These are phyloP conservation scores for Strobilomyces confusus DNA, from an alignment of 768 basidiomycete species.

Conservation along the genomic window DNA sequence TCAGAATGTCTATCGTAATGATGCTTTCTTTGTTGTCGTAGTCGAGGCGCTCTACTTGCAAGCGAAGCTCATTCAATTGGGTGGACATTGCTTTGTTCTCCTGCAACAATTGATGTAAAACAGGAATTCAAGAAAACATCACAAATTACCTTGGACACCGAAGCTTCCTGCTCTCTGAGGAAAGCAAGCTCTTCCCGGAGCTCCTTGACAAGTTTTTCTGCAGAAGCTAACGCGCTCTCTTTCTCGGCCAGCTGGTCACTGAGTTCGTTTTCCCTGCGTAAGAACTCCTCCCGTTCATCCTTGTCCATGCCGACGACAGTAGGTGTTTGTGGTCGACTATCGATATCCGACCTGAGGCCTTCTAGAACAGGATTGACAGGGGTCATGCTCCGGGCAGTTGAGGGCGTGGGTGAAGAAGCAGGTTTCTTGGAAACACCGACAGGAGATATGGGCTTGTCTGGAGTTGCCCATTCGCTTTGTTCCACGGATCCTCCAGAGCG, in stretches of 20 bases:
- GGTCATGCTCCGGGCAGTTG: slow-evolving; percentile 66
- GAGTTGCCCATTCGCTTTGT: slow-evolving; percentile 72
- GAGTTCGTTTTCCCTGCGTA: slow-evolving; percentile 94
- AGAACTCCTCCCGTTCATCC: slow-evolving; percentile 96
- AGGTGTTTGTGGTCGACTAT: slow-evolving; percentile 90
- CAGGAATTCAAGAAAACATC: slow-evolving; percentile 1
- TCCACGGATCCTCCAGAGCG: slow-evolving; percentile 82
- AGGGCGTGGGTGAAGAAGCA: slow-evolving; percentile 59
- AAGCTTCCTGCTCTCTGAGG: slow-evolving; percentile 86
- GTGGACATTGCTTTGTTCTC: slow-evolving; percentile 94
- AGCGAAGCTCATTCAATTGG: slow-evolving; percentile 87
- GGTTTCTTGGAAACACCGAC: slow-evolving; percentile 45
- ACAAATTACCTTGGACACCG: slow-evolving; percentile 62
- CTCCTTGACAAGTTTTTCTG: slow-evolving; percentile 85
- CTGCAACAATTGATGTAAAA: slow-evolving; percentile 35
- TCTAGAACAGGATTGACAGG: slow-evolving; percentile 73
- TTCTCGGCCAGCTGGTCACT: slow-evolving; percentile 90
- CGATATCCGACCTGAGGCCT: slow-evolving; percentile 64
- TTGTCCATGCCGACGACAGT: slow-evolving; percentile 85
- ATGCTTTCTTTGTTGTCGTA: slow-evolving; percentile 95
- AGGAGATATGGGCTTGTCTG: slow-evolving; percentile 51
- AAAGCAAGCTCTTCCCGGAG: slow-evolving; percentile 84
- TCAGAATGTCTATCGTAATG: slow-evolving; percentile 91
- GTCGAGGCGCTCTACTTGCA: slow-evolving; percentile 87
- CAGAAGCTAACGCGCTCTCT: slow-evolving; percentile 74